Evolutionary conservation across 73 alveolate species (phyloP).

Genomic region (Paramecium octaurelia): DNA sequence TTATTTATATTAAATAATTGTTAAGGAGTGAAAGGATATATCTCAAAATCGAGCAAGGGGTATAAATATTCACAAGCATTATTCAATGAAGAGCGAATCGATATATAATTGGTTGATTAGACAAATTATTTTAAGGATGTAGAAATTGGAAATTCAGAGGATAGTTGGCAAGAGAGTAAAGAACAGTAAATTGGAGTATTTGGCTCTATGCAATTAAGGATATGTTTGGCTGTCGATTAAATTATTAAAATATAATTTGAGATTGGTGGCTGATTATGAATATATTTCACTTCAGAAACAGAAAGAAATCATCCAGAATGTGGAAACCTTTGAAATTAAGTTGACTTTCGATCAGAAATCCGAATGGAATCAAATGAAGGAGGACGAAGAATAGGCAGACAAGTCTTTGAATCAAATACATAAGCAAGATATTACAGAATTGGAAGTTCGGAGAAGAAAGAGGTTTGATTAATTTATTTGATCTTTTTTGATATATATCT

Average conservation of each 20-base stretch:
- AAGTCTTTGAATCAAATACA: not conserved
- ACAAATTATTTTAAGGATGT: not conserved
- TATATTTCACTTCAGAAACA: not conserved
- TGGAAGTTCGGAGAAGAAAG: not conserved
- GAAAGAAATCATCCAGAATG: not conserved
- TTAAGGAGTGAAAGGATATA: not conserved
- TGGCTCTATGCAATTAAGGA: not conserved
- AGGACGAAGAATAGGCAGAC: not conserved
- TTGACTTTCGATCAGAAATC: not conserved
- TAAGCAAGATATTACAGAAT: not conserved
- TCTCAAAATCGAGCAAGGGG: no score
- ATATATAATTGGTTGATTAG: not conserved
- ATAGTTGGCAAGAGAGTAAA: not conserved
- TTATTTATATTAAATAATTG: not conserved
- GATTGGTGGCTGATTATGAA: not conserved
- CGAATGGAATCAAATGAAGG: not conserved
- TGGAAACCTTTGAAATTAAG: not conserved
- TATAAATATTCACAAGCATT: not conserved
- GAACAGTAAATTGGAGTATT: not conserved
- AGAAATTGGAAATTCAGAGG: not conserved
- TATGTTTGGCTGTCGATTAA: not conserved
- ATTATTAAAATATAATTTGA: not conserved
- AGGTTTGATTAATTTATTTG: not conserved
- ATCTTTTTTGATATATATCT: not conserved
- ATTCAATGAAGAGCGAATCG: not conserved